Evolutionary conservation across 2,329 filamentous ascomycete species (phyloP), one percentile per base, ranked within the genome.

Genomic region (Sphaerostilbella broomeana): DNA sequence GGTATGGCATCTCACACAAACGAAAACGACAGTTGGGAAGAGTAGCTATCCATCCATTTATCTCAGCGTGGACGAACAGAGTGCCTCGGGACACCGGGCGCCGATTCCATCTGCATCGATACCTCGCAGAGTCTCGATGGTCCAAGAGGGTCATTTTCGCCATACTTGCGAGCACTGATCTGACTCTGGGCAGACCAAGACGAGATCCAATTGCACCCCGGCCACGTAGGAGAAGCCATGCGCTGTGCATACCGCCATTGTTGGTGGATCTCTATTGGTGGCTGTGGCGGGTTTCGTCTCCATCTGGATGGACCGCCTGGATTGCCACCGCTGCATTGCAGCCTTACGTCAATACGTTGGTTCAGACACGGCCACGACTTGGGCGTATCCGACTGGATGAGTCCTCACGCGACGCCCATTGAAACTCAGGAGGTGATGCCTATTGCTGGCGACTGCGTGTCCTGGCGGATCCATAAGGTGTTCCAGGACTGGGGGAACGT

Each of bases 281-380:
- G 26, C 27, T 1, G 7, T 7, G 16, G 8, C 15, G 13, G 11
- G 29, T 26, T 19, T 18, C 18, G 35, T 35, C 40, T 35, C 26
- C 40, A 39, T 35, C 15, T 24, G 30, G 25, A 29, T 36, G 31
- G 25, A 27, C 32, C 34, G 33, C 32, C 33, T 36, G 31, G 25
- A 27, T 36, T 32, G 33, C 32, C 33, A 30, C 32, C 31, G 26
- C 39, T 43, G 41, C 31, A 39, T 43, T 43, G 41, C 41, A 43
- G 41, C 41, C 41, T 39, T 43, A 43, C 22, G 35, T 18, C 17
- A 22, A 43, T 20, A 43, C 31, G 28, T 36, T 39, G 41, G 41
- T 17, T 28, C 21, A 17, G 19, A 35, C 19, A 36, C 17, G 28
- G 35, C 41, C 41, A 43, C 41, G 41, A 43, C 41, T 24, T 25